These are phyloP conservation scores for Rhodotorula sp. DNA, from an alignment of 1,284 basidiomycete species.

Conservation along the genomic window DNA sequence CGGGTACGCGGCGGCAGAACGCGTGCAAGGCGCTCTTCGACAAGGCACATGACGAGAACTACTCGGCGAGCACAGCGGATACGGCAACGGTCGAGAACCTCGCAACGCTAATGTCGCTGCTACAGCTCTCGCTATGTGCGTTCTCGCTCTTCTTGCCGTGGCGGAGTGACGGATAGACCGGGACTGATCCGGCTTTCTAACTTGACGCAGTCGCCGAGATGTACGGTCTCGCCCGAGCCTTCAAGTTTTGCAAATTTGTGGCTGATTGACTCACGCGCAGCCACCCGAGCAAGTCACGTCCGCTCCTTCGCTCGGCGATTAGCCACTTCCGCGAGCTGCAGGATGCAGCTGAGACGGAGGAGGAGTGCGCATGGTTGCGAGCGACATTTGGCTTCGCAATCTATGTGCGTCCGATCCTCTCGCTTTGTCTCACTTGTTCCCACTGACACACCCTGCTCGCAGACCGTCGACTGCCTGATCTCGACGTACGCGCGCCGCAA, in stretches of 20 bases:
- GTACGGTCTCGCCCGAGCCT: background rate
- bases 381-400: slow-evolving; percentile 21
- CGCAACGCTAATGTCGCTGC: slow-evolving; percentile 19
- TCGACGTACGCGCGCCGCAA: slow-evolving; percentile 10
- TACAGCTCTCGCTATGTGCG: slow-evolving; percentile 21
- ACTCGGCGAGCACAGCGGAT: slow-evolving; percentile 4
- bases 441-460: background rate
- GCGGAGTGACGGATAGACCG: background rate
- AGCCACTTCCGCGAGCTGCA: slow-evolving; percentile 28
- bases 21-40: slow-evolving; percentile 22
- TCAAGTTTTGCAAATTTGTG: background rate
- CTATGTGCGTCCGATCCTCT: slow-evolving; percentile 8
- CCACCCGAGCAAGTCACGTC: background rate
- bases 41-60: slow-evolving; percentile 14
- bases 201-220: background rate
- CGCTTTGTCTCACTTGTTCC: no score
- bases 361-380: slow-evolving; percentile 1
- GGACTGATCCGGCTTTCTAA: no score
- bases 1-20: slow-evolving; percentile 26
- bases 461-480: slow-evolving; percentile 23
- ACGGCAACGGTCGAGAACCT: slow-evolving; percentile 11
- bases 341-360: slow-evolving; percentile 12
- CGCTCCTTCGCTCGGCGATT: background rate
- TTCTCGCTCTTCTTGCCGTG: no score
- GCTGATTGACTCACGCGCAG: background rate